Conservation (phyloP, 2,329 filamentous ascomycete species). For the Fusarium mangiferae region DNA sequence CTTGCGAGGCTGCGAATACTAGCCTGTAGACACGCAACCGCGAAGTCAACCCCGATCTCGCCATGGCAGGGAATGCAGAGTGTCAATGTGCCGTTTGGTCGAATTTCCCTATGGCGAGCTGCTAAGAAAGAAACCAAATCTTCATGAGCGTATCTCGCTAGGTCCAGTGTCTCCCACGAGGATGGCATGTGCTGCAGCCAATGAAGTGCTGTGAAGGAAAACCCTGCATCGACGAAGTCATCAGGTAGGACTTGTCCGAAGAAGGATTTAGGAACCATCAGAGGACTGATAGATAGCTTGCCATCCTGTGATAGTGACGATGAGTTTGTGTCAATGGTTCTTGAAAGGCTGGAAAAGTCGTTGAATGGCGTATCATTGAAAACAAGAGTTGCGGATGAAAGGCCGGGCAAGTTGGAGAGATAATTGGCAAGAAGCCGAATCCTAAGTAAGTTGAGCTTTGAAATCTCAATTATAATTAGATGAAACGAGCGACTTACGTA, state of each 20-base stretch:
- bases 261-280: not conserved
- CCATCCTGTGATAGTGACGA: not conserved
- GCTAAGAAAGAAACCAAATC: not conserved
- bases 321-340: not conserved
- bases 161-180: not conserved
- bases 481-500: fast-evolving
- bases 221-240: not conserved
- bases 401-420: not conserved
- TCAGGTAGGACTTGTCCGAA: not conserved
- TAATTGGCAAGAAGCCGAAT: not conserved
- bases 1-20: not conserved
- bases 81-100: not conserved
- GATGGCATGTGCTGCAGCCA: not conserved
- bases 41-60: no score
- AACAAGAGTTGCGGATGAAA: not conserved
- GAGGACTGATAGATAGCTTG: not conserved
- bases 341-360: not conserved
- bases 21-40: not conserved
- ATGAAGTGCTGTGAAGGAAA: not conserved
- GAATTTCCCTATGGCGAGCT: not conserved
- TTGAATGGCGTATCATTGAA: not conserved
- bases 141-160: not conserved
- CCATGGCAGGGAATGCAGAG: not conserved
- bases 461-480: fast-evolving
- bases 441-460: not conserved